Evolutionary conservation across 2,329 filamentous ascomycete species (phyloP).

Genomic region (Tolypocladium nubicola): DNA sequence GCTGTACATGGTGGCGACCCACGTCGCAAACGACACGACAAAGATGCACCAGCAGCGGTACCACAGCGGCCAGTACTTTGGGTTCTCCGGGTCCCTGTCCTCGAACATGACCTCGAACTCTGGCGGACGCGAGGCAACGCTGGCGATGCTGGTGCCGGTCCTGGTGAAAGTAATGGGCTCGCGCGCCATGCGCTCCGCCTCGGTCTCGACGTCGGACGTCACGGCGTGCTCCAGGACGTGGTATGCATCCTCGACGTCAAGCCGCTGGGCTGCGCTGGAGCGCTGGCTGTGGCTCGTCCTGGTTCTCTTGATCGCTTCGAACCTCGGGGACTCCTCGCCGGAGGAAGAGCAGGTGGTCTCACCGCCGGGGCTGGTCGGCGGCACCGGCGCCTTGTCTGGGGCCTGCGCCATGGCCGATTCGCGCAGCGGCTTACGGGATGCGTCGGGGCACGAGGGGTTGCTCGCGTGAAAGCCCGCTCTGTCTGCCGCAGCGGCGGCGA

Average conservation of each 20-base stretch:
- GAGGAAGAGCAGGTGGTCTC: background rate
- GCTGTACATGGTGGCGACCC: slow-evolving; percentile 57
- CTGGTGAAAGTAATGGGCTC: slow-evolving; percentile 35
- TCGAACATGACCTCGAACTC: slow-evolving; percentile 67
- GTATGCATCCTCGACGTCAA: slow-evolving; percentile 14
- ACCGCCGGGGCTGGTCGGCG: background rate
- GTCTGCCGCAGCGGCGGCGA: background rate
- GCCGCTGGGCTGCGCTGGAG: slow-evolving; percentile 5
- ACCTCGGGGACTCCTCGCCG: background rate
- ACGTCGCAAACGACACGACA: slow-evolving; percentile 34
- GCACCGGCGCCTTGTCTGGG: background rate
- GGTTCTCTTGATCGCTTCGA: background rate
- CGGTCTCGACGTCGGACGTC: slow-evolving; percentile 25
- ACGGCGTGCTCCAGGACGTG: slow-evolving; percentile 27
- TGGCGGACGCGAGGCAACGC: slow-evolving; percentile 33
- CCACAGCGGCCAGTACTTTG: slow-evolving; percentile 55
- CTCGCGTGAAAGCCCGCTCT: background rate
- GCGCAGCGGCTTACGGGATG: background rate
- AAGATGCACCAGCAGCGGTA: slow-evolving; percentile 31
- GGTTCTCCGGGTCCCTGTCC: slow-evolving; percentile 52
- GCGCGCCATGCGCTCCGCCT: slow-evolving; percentile 25
- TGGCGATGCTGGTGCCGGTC: slow-evolving; percentile 30
- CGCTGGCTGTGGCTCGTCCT: slow-evolving; percentile 10
- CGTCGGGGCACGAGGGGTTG: background rate
- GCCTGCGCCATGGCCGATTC: background rate